Conservation (phyloP, 805 yeast genomes). For the Saturnispora sekii region DNA sequence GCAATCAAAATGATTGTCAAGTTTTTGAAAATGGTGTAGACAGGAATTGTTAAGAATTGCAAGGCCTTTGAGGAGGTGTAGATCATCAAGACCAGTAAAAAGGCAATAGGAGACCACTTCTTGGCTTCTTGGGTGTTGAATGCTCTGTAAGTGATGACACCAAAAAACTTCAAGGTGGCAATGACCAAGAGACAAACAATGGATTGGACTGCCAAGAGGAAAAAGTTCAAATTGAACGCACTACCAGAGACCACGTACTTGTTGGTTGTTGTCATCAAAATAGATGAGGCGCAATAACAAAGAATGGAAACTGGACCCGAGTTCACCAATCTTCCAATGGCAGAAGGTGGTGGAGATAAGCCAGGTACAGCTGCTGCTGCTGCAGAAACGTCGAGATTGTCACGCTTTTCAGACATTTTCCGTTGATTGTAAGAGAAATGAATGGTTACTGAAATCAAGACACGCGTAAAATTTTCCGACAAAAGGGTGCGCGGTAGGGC, state of each 20-base stretch:
- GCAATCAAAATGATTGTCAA: constrained; percentile 94
- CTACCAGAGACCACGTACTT: constrained; percentile 81
- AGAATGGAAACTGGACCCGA: constrained; percentile 62
- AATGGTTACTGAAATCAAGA: too few species aligned
- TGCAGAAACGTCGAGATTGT: not conserved
- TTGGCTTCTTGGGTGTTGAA: constrained; percentile 81
- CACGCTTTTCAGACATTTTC: constrained; percentile 6
- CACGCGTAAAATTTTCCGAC: too few species aligned
- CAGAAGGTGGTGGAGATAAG: constrained; percentile 13
- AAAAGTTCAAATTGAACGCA: constrained; percentile 71
- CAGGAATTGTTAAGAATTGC: constrained; percentile 85
- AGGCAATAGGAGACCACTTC: constrained; percentile 92
- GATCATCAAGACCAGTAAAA: constrained; percentile 84
- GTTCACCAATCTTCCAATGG: constrained; percentile 29
- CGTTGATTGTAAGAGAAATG: not conserved
- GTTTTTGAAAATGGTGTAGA: constrained; percentile 96
- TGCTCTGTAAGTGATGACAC: constrained; percentile 78
- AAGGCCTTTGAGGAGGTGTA: constrained; percentile 94
- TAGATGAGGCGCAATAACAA: constrained; percentile 87
- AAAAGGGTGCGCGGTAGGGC: too few species aligned
- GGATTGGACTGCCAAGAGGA: constrained; percentile 82
- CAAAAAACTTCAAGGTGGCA: constrained; percentile 58
- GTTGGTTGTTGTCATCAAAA: constrained; percentile 95
- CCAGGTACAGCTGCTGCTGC: constrained; percentile 12
- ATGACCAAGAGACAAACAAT: constrained; percentile 72